These are phyloP conservation scores for Thielaviopsis euricoi DNA, from an alignment of 2,329 filamentous ascomycete species.

Conservation along the genomic window DNA sequence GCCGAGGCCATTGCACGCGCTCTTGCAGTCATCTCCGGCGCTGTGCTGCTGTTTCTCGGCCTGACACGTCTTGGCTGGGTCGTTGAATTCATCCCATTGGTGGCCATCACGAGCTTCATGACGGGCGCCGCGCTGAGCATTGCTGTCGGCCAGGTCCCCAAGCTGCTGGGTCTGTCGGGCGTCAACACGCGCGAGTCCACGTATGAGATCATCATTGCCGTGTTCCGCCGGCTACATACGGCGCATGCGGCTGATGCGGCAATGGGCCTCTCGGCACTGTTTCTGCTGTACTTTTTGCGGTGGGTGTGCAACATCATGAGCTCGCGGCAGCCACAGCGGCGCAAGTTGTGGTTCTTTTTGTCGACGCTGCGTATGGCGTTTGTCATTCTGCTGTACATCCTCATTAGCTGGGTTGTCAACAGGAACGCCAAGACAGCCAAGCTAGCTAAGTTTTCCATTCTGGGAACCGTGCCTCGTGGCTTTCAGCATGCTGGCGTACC, in stretches of 20 bases:
- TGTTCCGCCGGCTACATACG: slow-evolving; percentile 50
- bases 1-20: slow-evolving; percentile 59
- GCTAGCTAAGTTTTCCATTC: slow-evolving; percentile 46
- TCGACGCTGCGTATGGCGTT: slow-evolving; percentile 81
- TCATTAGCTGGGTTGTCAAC: slow-evolving; percentile 80
- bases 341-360: slow-evolving; percentile 75
- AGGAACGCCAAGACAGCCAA: slow-evolving; percentile 39
- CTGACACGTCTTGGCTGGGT: slow-evolving; percentile 72
- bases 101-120: slow-evolving; percentile 89
- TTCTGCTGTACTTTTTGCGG: slow-evolving; percentile 61
- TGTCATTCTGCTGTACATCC: slow-evolving; percentile 78
- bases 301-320: slow-evolving; percentile 46
- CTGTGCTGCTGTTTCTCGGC: slow-evolving; percentile 61
- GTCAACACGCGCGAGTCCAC: slow-evolving; percentile 64
- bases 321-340: slow-evolving; percentile 48
- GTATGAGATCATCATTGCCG: slow-evolving; percentile 72
- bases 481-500: slow-evolving; percentile 58
- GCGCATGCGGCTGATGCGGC: slow-evolving; percentile 63
- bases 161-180: slow-evolving; percentile 60
- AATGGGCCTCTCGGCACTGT: slow-evolving; percentile 69
- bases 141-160: slow-evolving; percentile 63
- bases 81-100: slow-evolving; percentile 81
- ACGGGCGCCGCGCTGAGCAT: slow-evolving; percentile 90
- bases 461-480: slow-evolving; percentile 64
- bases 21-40: slow-evolving; percentile 61